Conservation (phyloP, 441 rosid genomes). For the Populus hybrid region DNA sequence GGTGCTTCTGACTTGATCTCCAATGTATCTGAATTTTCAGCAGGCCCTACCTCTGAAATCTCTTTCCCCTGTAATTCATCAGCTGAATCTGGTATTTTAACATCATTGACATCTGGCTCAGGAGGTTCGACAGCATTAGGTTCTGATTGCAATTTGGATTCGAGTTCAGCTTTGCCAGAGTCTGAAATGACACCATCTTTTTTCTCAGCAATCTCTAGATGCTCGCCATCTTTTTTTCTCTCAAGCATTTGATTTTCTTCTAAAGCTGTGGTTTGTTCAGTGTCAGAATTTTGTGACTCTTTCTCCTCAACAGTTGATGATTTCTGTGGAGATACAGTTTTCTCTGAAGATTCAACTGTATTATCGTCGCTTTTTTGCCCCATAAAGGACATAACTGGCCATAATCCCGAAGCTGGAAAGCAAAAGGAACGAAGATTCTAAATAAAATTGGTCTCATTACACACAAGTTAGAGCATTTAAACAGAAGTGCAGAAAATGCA, state of each 20-base stretch:
- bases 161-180: conserved; percentile 32
- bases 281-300: conserved; percentile 22
- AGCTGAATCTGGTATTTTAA: conserved; percentile 28
- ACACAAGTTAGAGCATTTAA: background rate
- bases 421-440: conserved; percentile 7
- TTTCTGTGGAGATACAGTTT: conserved; percentile 33
- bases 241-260: conserved; percentile 36
- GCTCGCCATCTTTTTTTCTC: conserved; percentile 29
- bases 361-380: conserved; percentile 61
- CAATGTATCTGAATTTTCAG: conserved; percentile 36
- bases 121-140: conserved; percentile 31
- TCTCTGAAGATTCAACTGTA: conserved; percentile 28
- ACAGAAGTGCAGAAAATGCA: background rate
- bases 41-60: conserved; percentile 26
- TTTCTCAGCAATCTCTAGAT: conserved; percentile 29
- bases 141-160: conserved; percentile 35
- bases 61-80: conserved; percentile 38
- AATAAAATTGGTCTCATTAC: conserved; percentile 3
- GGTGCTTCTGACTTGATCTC: conserved; percentile 39
- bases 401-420: conserved; percentile 57
- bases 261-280: conserved; percentile 29
- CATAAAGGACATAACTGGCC: conserved; percentile 85
- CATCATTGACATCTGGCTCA: conserved; percentile 29
- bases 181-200: conserved; percentile 35
- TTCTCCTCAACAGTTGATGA: conserved; percentile 34